Evolutionary conservation across 495 filamentous ascomycete species (phyloP), one percentile per base, ranked within the genome.

Genomic region (Schizothecium vesticola): DNA sequence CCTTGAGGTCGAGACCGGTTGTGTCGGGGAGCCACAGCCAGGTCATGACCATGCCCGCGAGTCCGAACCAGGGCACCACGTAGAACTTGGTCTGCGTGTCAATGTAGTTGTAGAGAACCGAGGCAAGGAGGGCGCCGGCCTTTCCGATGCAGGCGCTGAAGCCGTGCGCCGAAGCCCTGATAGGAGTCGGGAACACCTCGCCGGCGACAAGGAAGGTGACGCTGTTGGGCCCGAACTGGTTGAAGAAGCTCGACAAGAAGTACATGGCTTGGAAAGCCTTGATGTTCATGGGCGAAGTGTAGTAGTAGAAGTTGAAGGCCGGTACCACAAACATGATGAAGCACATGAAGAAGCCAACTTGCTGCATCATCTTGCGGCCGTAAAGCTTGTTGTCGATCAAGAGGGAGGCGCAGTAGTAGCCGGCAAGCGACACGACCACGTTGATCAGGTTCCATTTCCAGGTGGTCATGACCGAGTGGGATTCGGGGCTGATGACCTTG

Each of bases 391-490:
- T 91, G 80, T 96, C 92, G 77, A 96, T 92, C 60, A 94, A 69
- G 80, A 94, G 87, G 0, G 90, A 84, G 66, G 80, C 91, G 29
- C 89, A 73, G 76, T 97, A 96, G 83, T 97, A 97, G 64, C 93
- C 93, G 63, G 79, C 80, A 23, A 96, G 86, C n/a, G 86, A 89
- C 63, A 96, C 90, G 72, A 89, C 89, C 66, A 92, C 87, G 80
- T 97, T 97, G 81, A 88, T 80, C 78, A 96, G 79, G 79, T 92
- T 96, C 87, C 91, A 97, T n/a, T 92, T 81, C 93, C 93, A 97
- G 56, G 82, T 86, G 5, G 87, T 87, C 88, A 96, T 90, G 70
- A 96, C 85, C 0, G 89, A 91, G 16, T 67, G 64, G 1, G 79
- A 76, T 68, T 84, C 81, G 33, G 79, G 72, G 65, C 87, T 88